Evolutionary conservation across 805 yeast species (phyloP).

Genomic region (Dipodascus geniculatus): DNA sequence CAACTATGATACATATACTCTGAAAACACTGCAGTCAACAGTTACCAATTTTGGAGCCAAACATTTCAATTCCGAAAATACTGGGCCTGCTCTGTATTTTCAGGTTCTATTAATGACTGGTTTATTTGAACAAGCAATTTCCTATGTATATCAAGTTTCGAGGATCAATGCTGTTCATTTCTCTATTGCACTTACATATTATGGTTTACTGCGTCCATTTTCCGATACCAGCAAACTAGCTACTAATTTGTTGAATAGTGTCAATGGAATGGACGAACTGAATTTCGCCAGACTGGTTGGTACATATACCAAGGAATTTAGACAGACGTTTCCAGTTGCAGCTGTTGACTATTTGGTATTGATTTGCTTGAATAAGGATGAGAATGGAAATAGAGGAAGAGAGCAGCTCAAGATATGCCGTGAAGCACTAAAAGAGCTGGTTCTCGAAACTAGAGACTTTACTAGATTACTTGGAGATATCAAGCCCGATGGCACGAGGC

Average conservation of each 20-base stretch:
- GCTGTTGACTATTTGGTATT: slow-evolving; percentile 83
- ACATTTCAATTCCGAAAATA: slow-evolving; percentile 49
- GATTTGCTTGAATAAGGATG: slow-evolving; percentile 44
- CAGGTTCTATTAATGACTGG: slow-evolving; percentile 68
- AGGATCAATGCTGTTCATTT: slow-evolving; percentile 86
- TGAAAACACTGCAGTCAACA: slow-evolving; percentile 62
- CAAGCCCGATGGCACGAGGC: slow-evolving; percentile 59
- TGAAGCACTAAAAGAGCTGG: slow-evolving; percentile 72
- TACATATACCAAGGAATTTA: slow-evolving; percentile 70
- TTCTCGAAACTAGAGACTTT: slow-evolving; percentile 79
- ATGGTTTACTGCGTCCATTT: slow-evolving; percentile 51
- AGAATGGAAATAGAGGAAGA: slow-evolving; percentile 18
- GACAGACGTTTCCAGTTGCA: slow-evolving; percentile 74
- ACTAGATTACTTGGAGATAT: slow-evolving; percentile 74
- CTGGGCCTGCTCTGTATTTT: slow-evolving; percentile 58
- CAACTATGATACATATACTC: slow-evolving; percentile 57
- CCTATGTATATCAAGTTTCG: slow-evolving; percentile 45
- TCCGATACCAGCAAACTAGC: slow-evolving; percentile 18
- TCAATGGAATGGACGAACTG: slow-evolving; percentile 27
- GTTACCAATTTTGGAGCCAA: slow-evolving; percentile 62
- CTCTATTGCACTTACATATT: slow-evolving; percentile 67
- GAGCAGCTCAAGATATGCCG: slow-evolving; percentile 50
- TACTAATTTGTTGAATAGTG: slow-evolving; percentile 28
- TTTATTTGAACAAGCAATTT: slow-evolving; percentile 68
- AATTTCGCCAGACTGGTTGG: slow-evolving; percentile 58